These are phyloP conservation scores for Fusarium sp. DNA, from an alignment of 2,329 filamentous ascomycete genomes.

Conservation along the genomic window DNA sequence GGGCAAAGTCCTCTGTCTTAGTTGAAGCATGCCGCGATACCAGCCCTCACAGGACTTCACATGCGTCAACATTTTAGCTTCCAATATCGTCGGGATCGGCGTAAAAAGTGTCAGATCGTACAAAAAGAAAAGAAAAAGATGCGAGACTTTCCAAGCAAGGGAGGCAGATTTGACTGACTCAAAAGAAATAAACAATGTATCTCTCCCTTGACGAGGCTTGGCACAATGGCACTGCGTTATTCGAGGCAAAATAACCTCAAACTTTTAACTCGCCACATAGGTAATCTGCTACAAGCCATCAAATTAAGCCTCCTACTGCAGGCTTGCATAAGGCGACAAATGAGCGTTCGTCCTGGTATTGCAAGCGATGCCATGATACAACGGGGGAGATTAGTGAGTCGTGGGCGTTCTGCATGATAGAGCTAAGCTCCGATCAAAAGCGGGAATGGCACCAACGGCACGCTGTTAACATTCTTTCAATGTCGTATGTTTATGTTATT, in stretches of 20 bases:
- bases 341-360: neutral
- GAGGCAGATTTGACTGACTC: conserved; percentile 4
- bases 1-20: conserved; percentile 26
- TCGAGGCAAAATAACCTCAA: conserved; percentile 3
- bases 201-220: conserved; percentile 31
- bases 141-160: conserved; percentile 22
- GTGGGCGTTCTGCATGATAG: conserved; percentile 12
- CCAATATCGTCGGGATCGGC: neutral
- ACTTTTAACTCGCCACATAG: conserved; percentile 3
- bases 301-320: neutral
- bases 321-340: conserved; percentile 27
- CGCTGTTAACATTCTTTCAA: conserved; percentile 21
- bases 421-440: neutral
- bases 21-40: neutral
- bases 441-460: conserved; percentile 28
- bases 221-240: neutral
- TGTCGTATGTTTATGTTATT: neutral
- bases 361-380: conserved; percentile 22
- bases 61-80: conserved; percentile 6
- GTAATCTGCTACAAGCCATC: conserved; percentile 25
- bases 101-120: neutral
- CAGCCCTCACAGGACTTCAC: conserved; percentile 6
- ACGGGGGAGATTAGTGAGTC: conserved; percentile 20
- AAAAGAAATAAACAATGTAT: conserved; percentile 7
- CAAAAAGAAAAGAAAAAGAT: neutral